phyloP scores from a whole-genome alignment of 1,139 yeast genomes.

The Candida tropicalis region DNA sequence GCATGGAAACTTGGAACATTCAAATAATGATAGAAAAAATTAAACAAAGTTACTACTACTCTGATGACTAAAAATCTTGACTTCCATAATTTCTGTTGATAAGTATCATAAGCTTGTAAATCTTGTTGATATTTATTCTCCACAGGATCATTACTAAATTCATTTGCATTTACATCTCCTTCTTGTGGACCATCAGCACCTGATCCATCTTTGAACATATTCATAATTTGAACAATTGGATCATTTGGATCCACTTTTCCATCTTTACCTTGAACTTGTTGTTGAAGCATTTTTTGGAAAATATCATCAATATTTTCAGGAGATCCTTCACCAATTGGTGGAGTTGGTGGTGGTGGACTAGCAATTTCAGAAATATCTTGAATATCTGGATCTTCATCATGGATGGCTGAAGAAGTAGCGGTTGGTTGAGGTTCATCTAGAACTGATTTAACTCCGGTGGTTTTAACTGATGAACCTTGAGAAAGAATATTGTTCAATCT shows the following conservation, averaged over 20 bases:
- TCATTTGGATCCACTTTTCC: conserved; percentile 18
- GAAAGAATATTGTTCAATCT: conserved; percentile 52
- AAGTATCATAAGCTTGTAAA: conserved; percentile 32
- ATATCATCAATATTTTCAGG: conserved; percentile 36
- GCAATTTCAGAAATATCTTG: conserved; percentile 21
- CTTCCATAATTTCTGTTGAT: conserved; percentile 37
- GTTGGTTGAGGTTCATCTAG: conserved; percentile 27
- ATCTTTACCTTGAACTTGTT: conserved; percentile 15
- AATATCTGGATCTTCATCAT: conserved; percentile 39
- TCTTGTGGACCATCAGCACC: conserved; percentile 18
- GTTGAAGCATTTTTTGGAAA: conserved; percentile 31
- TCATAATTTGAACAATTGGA: conserved; percentile 40
- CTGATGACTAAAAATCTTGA: conserved; percentile 37
- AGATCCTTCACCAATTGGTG: conserved; percentile 13
- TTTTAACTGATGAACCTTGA: conserved; percentile 45
- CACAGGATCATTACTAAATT: conserved; percentile 18
- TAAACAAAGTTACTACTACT: conserved; percentile 26
- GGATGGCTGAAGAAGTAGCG: conserved; percentile 11
- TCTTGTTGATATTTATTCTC: conserved; percentile 33
- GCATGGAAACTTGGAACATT: conserved; percentile 29
- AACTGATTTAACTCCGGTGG: conserved; percentile 34
- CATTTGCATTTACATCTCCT: conserved; percentile 10
- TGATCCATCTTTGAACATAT: conserved; percentile 18
- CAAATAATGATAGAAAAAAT: conserved; percentile 39
- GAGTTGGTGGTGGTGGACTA: conserved; percentile 13